phyloP scores from a whole-genome alignment of 495 filamentous ascomycete species.

The Penicillium atrosanguineum region DNA sequence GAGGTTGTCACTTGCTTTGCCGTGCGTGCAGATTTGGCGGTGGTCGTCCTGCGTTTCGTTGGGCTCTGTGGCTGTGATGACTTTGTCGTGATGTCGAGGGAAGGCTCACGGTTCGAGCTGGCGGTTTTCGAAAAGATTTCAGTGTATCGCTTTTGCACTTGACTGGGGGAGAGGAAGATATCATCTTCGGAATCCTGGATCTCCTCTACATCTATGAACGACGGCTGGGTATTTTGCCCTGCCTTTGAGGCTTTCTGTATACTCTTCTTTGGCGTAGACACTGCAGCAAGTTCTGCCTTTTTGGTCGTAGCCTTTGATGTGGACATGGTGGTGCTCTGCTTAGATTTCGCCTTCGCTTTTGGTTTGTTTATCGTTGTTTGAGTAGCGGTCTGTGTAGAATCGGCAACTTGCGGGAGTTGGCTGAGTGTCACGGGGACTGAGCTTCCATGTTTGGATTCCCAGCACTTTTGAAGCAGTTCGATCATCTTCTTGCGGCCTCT shows the following conservation, averaged over 20 bases:
- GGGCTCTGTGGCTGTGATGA: conserved; percentile 2
- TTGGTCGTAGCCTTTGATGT: neutral
- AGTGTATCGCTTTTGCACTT: conserved; percentile 24
- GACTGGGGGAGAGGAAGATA: conserved; percentile 33
- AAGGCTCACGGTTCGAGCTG: conserved; percentile 1
- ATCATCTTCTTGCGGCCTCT: conserved; percentile 72
- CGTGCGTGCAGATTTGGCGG: conserved; percentile 5
- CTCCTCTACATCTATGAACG: conserved; percentile 48
- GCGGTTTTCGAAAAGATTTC: neutral
- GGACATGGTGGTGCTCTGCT: neutral
- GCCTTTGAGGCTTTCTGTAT: neutral
- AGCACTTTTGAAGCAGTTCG: conserved; percentile 67
- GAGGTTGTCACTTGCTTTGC: conserved; percentile 2
- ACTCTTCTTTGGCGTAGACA: neutral
- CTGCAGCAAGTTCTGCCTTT: neutral
- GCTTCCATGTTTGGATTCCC: conserved; percentile 50
- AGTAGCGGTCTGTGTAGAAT: neutral
- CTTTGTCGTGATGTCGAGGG: conserved; percentile 15
- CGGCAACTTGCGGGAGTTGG: neutral
- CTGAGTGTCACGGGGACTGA: neutral
- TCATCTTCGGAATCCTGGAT: conserved; percentile 66
- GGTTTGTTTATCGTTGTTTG: neutral
- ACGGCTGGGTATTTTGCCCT: conserved; percentile 4
- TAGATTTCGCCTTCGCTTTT: conserved; percentile 6
- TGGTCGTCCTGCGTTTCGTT: conserved; percentile 10